Evolutionary conservation across 2,329 filamentous ascomycete genomes (phyloP).

Genomic region (Penicillium frequentans): DNA sequence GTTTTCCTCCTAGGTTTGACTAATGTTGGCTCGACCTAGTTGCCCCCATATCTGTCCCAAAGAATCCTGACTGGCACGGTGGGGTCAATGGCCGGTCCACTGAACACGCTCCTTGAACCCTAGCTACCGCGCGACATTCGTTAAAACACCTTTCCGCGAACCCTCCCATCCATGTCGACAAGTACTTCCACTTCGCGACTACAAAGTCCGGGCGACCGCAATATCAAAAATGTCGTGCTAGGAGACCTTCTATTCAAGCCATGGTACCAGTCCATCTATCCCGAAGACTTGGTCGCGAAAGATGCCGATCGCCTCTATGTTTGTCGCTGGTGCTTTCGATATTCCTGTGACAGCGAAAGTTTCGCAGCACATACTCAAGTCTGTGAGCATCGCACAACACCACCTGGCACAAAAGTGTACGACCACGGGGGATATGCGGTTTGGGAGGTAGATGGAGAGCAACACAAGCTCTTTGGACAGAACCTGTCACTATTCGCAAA

Average conservation of each 20-base stretch:
- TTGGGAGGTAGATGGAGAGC: slow-evolving; percentile 89
- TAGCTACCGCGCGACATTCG: slow-evolving; percentile 3
- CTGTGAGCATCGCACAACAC: slow-evolving; percentile 56
- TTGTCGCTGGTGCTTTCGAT: slow-evolving; percentile 93
- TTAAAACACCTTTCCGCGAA: not conserved
- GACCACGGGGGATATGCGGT: slow-evolving; percentile 78
- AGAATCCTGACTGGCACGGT: not conserved
- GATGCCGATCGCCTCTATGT: slow-evolving; percentile 70
- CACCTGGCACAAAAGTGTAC: slow-evolving; percentile 75
- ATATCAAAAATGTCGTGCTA: slow-evolving; percentile 82
- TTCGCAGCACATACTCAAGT: slow-evolving; percentile 43
- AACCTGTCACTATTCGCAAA: slow-evolving; percentile 96
- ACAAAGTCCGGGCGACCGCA: slow-evolving; percentile 59
- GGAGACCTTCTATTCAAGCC: slow-evolving; percentile 81
- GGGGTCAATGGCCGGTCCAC: slow-evolving; percentile 19
- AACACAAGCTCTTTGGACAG: slow-evolving; percentile 86
- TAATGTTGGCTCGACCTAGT: not conserved
- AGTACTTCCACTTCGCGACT: slow-evolving; percentile 23
- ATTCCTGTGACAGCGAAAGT: slow-evolving; percentile 55
- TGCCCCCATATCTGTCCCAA: not conserved
- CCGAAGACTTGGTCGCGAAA: slow-evolving; percentile 62
- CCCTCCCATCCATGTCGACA: slow-evolving; percentile 29
- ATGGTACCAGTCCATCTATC: slow-evolving; percentile 91
- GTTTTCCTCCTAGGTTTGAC: not conserved
- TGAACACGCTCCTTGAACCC: slow-evolving; percentile 11